Conservation (phyloP, 2,329 filamentous ascomycete genomes). For the Hypoxylon sp. region DNA sequence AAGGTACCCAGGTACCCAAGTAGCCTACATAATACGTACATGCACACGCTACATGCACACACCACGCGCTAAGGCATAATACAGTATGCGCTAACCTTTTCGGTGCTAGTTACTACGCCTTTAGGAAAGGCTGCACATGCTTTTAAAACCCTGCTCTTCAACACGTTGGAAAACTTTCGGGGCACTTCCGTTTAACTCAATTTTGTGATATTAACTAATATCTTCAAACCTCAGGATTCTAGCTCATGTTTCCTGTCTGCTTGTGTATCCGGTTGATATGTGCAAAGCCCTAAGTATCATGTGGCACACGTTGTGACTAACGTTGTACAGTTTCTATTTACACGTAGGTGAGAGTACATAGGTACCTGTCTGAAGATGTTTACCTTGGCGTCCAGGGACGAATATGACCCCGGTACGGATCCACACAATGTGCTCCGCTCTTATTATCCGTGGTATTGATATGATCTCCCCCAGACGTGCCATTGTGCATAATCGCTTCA, state of each 20-base stretch:
- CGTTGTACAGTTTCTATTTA: conserved; percentile 17
- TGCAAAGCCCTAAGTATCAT: neutral
- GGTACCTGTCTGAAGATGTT: conserved; percentile 31
- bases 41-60: neutral
- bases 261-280: neutral
- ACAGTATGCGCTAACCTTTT: conserved; percentile 2
- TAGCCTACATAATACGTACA: conserved; percentile 6
- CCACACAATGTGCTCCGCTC: conserved; percentile 35
- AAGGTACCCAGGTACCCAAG: conserved; percentile 16
- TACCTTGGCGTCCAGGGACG: conserved; percentile 44
- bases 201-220: neutral
- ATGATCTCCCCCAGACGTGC: conserved; percentile 41
- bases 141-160: neutral
- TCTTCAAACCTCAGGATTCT: neutral
- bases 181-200: conserved; percentile 9
- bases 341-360: conserved; percentile 3
- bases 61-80: conserved; percentile 16
- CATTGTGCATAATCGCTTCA: conserved; percentile 29
- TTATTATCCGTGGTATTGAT: conserved; percentile 43
- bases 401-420: conserved; percentile 26
- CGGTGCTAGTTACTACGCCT: neutral
- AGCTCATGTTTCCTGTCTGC: neutral
- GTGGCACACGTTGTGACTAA: neutral
- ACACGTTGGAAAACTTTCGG: conserved; percentile 1
- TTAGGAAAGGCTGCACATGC: neutral